phyloP scores from a whole-genome alignment of 768 basidiomycete genomes.

The Albatrellus ellisii region DNA sequence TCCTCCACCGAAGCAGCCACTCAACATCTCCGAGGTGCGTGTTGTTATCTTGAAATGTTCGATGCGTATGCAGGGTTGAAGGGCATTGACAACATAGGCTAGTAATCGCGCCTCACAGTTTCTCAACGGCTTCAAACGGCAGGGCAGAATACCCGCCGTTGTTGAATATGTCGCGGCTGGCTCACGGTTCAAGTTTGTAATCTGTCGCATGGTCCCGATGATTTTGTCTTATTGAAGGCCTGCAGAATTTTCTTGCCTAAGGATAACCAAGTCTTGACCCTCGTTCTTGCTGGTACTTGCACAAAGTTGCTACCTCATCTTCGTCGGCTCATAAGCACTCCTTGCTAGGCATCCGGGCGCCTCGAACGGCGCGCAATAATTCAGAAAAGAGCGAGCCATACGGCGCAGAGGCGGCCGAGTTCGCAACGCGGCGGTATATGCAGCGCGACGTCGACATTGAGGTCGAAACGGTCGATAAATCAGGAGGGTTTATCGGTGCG shows the following conservation, averaged over 20 bases:
- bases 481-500: conserved; percentile 89
- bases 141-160: conserved; percentile 69
- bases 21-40: conserved; percentile 85
- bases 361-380: conserved; percentile 66
- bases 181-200: conserved; percentile 80
- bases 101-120: conserved; percentile 72
- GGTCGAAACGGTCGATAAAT: conserved; percentile 83
- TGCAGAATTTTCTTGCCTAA: conserved; percentile 70
- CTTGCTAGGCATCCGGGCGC: conserved; percentile 73
- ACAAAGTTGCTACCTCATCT: conserved; percentile 1
- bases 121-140: conserved; percentile 82
- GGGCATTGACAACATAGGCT: no score
- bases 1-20: conserved; percentile 61
- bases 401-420: conserved; percentile 73
- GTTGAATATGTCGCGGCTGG: conserved; percentile 93
- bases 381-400: conserved; percentile 86
- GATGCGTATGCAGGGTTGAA: not conserved
- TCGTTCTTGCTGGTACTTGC: conserved; percentile 70
- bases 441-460: conserved; percentile 94
- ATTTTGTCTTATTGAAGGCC: not conserved
- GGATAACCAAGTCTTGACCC: conserved; percentile 86
- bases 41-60: not conserved
- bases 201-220: conserved; percentile 1
- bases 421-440: conserved; percentile 69
- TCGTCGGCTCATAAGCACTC: not conserved